Conservation (phyloP, 352 stramenopile genomes). For the Pythium sp. region DNA sequence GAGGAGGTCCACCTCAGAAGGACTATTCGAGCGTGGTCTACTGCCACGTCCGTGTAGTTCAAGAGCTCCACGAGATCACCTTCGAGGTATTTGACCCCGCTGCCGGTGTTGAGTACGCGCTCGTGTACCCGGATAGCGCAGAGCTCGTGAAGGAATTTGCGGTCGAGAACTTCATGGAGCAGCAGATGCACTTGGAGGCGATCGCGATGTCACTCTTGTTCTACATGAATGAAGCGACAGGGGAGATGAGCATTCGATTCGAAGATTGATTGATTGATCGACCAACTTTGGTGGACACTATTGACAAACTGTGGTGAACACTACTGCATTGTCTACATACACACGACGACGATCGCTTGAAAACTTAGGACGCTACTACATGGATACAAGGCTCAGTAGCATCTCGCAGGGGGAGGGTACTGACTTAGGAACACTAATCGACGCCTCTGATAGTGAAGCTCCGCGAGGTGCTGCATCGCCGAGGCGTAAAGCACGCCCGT, state of each 20-base stretch:
- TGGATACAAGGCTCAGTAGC: neutral
- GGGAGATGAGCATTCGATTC: conserved; percentile 39
- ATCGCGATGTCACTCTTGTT: conserved; percentile 52
- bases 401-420: conserved; percentile 3
- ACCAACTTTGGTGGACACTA: neutral
- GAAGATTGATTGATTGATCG: conserved; percentile 32
- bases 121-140: conserved; percentile 47
- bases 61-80: conserved; percentile 19
- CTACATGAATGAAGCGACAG: conserved; percentile 23
- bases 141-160: conserved; percentile 56
- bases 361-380: neutral
- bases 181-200: conserved; percentile 60
- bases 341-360: neutral
- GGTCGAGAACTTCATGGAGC: conserved; percentile 48
- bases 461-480: conserved; percentile 6
- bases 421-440: neutral
- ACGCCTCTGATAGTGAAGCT: conserved; percentile 6
- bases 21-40: conserved; percentile 19
- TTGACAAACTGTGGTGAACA: neutral
- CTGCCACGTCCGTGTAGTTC: conserved; percentile 39
- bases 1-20: conserved; percentile 7
- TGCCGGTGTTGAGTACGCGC: conserved; percentile 19
- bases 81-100: conserved; percentile 46
- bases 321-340: neutral
- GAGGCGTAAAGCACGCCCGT: conserved; percentile 12